phyloP scores from a whole-genome alignment of 1,139 yeast species.

The Insectozyma bohioensis region DNA sequence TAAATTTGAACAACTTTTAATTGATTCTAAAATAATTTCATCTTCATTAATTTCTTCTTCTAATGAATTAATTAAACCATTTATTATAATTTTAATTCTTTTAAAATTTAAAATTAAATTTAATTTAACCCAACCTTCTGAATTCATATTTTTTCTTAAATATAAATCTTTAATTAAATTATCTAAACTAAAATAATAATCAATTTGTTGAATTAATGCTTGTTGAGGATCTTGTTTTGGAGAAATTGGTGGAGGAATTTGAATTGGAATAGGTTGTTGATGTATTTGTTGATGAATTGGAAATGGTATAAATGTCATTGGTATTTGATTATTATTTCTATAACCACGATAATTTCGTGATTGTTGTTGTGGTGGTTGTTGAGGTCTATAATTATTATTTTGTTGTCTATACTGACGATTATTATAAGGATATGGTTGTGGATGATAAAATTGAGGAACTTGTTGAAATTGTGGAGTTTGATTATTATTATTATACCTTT shows the following conservation, averaged over 20 bases:
- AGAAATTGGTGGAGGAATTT: conserved; percentile 49
- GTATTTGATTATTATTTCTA: conserved; percentile 5
- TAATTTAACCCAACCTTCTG: conserved; percentile 69
- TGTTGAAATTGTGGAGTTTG: conserved; percentile 14
- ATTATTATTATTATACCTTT: conserved; percentile 14
- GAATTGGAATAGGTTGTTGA: conserved; percentile 24
- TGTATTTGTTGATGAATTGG: conserved; percentile 6
- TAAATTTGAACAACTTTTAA: conserved; percentile 39
- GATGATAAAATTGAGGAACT: conserved; percentile 13
- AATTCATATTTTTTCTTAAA: conserved; percentile 77
- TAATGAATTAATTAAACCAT: conserved; percentile 37
- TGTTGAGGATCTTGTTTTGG: conserved; percentile 49
- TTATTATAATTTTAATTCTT: conserved; percentile 60
- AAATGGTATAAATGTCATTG: conserved; percentile 9
- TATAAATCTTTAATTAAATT: conserved; percentile 80
- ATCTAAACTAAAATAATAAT: conserved; percentile 86
- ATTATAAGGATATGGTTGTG: conserved; percentile 23
- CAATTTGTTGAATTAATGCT: conserved; percentile 66
- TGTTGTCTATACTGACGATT: conserved; percentile 13
- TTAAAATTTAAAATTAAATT: conserved; percentile 65
- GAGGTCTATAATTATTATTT: conserved; percentile 12
- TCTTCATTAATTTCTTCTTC: conserved; percentile 24
- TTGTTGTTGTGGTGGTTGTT: conserved; percentile 11
- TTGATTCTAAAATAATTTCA: conserved; percentile 30
- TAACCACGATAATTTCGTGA: conserved; percentile 4